Conservation (phyloP, 1,284 basidiomycete genomes). For the Marasmius oreades region DNA sequence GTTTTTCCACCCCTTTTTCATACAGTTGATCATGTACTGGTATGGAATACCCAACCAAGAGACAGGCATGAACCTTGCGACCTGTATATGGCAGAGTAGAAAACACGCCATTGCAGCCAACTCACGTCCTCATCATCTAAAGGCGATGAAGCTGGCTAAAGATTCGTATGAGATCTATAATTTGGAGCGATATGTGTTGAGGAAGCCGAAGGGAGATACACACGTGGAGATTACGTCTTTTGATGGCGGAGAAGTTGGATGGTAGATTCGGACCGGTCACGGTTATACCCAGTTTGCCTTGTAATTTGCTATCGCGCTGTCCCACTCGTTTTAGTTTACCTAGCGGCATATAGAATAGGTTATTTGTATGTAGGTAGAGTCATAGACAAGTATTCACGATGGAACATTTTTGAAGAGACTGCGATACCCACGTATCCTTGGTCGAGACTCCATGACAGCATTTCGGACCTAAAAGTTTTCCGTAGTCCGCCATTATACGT, state of each 20-base stretch:
- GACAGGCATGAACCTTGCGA: constrained; percentile 84
- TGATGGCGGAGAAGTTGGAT: constrained; percentile 66
- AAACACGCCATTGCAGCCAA: constrained; percentile 79
- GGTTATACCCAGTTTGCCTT: too few species aligned
- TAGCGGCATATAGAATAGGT: not conserved
- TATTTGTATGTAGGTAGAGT: too few species aligned
- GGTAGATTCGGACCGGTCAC: constrained; percentile 33
- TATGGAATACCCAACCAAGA: constrained; percentile 78
- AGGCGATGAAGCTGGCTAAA: constrained; percentile 78
- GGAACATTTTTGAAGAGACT: too few species aligned
- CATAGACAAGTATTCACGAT: too few species aligned
- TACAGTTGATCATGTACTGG: constrained; percentile 81
- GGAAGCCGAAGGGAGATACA: constrained; percentile 58
- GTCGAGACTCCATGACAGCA: not conserved
- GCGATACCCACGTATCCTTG: not conserved
- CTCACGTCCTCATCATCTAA: constrained; percentile 74
- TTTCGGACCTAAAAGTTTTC: too few species aligned
- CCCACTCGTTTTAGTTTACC: too few species aligned
- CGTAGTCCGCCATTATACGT: too few species aligned
- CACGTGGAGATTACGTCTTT: constrained; percentile 58
- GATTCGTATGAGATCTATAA: constrained; percentile 77
- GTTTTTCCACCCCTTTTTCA: constrained; percentile 6
- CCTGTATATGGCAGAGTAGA: constrained; percentile 93
- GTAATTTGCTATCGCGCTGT: too few species aligned
- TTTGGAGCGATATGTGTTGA: constrained; percentile 71